Conservation (phyloP, 2,329 filamentous ascomycete genomes). For the Camptophora hylomeconis region DNA sequence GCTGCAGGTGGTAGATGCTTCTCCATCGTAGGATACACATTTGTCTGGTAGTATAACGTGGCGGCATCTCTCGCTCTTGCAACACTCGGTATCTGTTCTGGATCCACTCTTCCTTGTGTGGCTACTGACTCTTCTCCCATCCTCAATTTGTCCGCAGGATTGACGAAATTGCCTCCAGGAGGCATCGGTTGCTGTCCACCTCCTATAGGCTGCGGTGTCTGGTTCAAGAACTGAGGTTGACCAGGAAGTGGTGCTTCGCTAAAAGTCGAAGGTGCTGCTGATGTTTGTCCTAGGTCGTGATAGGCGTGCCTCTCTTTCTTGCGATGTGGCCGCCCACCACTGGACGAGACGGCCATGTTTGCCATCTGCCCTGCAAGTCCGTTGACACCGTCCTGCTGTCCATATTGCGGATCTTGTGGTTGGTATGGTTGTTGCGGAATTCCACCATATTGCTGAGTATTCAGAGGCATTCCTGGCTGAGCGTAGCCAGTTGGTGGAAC, state of each 20-base stretch:
- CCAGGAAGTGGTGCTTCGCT: slow-evolving; percentile 25
- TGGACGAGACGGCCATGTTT: slow-evolving; percentile 53
- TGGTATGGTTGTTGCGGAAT: slow-evolving; percentile 8
- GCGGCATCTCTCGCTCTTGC: slow-evolving; percentile 70
- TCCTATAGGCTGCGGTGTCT: slow-evolving; percentile 18
- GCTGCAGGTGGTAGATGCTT: slow-evolving; percentile 83
- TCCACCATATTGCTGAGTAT: slow-evolving; percentile 8
- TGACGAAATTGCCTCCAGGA: slow-evolving; percentile 11
- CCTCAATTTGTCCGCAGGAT: slow-evolving; percentile 16
- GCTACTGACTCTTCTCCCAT: slow-evolving; percentile 44
- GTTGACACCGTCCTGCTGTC: slow-evolving; percentile 9
- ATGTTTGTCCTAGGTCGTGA: slow-evolving; percentile 64
- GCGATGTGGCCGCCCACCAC: slow-evolving; percentile 41
- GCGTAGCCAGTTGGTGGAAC: slow-evolving; percentile 9
- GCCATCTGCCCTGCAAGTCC: slow-evolving; percentile 56
- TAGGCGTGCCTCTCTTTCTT: slow-evolving; percentile 95
- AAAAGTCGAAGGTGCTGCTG: slow-evolving; percentile 54
- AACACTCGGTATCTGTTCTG: slow-evolving; percentile 86
- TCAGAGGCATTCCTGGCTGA: slow-evolving; percentile 6
- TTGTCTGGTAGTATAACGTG: slow-evolving; percentile 71
- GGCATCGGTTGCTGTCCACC: slow-evolving; percentile 23
- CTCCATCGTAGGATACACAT: slow-evolving; percentile 92
- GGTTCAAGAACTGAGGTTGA: slow-evolving; percentile 17
- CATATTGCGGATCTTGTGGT: slow-evolving; percentile 4
- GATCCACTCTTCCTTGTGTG: slow-evolving; percentile 65